Evolutionary conservation across 331 rosid genomes (phyloP).

Genomic region (Cucumis variabilis): DNA sequence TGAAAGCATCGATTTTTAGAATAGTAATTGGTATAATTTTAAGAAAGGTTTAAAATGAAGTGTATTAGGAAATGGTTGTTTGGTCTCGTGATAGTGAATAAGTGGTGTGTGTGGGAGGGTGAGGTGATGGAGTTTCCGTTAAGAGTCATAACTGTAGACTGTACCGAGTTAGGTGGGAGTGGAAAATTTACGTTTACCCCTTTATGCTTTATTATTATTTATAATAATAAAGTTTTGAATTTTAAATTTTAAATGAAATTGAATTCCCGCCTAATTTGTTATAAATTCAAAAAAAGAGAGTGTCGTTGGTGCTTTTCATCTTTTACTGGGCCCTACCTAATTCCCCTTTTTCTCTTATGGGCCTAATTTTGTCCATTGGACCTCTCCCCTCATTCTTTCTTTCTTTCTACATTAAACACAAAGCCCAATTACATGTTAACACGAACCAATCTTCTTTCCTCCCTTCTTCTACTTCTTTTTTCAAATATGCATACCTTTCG

Average conservation of each 20-base stretch:
- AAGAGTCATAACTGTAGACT: neutral
- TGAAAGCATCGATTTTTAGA: no score
- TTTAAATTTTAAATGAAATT: neutral
- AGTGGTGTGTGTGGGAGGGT: neutral
- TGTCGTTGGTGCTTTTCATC: neutral
- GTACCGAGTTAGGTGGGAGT: neutral
- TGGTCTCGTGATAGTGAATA: no score
- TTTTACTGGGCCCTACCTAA: slow-evolving; percentile 6
- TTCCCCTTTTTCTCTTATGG: neutral
- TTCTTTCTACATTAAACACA: no score
- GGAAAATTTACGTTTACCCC: neutral
- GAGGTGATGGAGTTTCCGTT: neutral
- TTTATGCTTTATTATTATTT: neutral
- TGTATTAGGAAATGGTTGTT: no score
- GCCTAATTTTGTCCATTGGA: neutral
- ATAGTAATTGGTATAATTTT: no score
- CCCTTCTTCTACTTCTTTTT: no score
- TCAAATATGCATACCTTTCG: no score
- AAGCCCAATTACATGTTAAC: neutral
- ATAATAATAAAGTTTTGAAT: neutral
- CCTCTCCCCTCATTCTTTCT: neutral
- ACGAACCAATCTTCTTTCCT: neutral
- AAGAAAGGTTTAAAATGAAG: no score
- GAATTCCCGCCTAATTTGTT: slow-evolving; percentile 13
- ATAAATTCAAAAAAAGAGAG: neutral